Percentiles rank a stretch among this genome's conserved stretches.
These are phyloP conservation scores for Linnemannia zychae DNA, from an alignment of 192 early-diverging fungal species.

Conservation along the genomic window DNA sequence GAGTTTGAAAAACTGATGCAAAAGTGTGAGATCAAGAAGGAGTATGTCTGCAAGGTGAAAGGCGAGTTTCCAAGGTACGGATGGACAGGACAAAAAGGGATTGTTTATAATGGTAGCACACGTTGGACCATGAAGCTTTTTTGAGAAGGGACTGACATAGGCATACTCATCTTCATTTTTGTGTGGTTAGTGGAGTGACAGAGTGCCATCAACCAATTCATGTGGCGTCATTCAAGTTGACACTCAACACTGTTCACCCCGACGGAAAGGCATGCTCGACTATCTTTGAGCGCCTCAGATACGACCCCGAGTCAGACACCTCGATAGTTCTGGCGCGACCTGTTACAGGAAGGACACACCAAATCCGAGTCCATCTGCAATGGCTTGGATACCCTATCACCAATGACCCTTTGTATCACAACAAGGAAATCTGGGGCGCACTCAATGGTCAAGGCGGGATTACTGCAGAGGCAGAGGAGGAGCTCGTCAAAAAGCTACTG, in stretches of 20 bases:
- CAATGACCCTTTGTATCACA: slow-evolving; percentile 95
- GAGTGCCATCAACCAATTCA: slow-evolving; percentile 86
- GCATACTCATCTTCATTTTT: slow-evolving; percentile 8
- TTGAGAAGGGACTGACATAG: slow-evolving; percentile 4
- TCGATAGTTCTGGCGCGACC: slow-evolving; percentile 88
- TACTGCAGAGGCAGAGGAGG: slow-evolving; percentile 39
- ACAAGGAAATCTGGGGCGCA: slow-evolving; percentile 78
- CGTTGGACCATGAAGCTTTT: too few species aligned
- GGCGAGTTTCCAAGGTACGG: slow-evolving; percentile 87
- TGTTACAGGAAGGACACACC: slow-evolving; percentile 94
- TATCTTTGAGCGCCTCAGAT: slow-evolving; percentile 74
- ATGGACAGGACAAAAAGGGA: not conserved
- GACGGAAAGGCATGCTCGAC: slow-evolving; percentile 90
- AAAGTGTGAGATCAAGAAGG: slow-evolving; percentile 81
- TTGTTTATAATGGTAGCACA: not conserved
- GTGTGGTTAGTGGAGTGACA: slow-evolving; percentile 62
- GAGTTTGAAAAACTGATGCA: slow-evolving; percentile 76
- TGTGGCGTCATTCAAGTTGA: slow-evolving; percentile 88
- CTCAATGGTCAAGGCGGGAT: slow-evolving; percentile 66
- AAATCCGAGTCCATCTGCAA: slow-evolving; percentile 97
- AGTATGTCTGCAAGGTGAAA: slow-evolving; percentile 89
- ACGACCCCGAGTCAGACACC: slow-evolving; percentile 67
- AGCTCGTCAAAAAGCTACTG: slow-evolving; percentile 43
- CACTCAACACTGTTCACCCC: slow-evolving; percentile 87
- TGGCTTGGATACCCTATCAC: slow-evolving; percentile 94